phyloP scores from a whole-genome alignment of 1,284 basidiomycete species.

The Phylloboletellus chloephorus region DNA sequence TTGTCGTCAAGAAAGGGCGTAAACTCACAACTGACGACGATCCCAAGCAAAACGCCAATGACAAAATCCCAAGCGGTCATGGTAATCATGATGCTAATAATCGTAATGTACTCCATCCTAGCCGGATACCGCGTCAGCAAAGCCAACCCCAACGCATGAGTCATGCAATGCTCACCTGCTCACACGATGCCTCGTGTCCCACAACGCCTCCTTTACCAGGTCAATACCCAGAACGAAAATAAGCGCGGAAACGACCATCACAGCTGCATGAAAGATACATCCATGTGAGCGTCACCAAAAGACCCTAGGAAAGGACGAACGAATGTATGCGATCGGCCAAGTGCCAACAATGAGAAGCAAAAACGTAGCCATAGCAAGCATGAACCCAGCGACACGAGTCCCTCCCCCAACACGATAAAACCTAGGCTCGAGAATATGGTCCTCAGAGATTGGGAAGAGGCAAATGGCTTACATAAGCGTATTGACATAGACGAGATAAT shows the following conservation, averaged over 20 bases:
- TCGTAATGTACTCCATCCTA: conserved; percentile 73
- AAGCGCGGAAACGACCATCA: conserved; percentile 86
- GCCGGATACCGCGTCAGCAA: conserved; percentile 5
- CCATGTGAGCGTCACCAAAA: neutral
- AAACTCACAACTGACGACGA: conserved; percentile 78
- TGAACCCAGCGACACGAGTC: conserved; percentile 77
- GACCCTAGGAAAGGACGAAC: conserved; percentile 44
- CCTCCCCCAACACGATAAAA: conserved; percentile 94
- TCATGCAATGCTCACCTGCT: conserved; percentile 51
- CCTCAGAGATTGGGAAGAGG: conserved; percentile 5
- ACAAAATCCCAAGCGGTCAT: conserved; percentile 97
- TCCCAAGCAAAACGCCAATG: conserved; percentile 88
- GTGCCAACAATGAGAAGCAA: conserved; percentile 80
- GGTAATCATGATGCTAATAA: conserved; percentile 76
- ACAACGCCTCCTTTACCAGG: conserved; percentile 90
- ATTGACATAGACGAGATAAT: conserved; percentile 88
- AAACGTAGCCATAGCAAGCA: conserved; percentile 77
- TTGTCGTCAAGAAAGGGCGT: neutral
- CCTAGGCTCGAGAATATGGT: conserved; percentile 30
- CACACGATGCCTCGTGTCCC: conserved; percentile 91
- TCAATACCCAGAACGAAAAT: conserved; percentile 96
- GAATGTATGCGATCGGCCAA: conserved; percentile 82
- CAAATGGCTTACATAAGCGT: conserved; percentile 63
- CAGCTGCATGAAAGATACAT: conserved; percentile 55
- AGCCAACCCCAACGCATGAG: neutral